Conservation (phyloP, 2,329 filamentous ascomycete genomes). For the Xylaria polymorpha region DNA sequence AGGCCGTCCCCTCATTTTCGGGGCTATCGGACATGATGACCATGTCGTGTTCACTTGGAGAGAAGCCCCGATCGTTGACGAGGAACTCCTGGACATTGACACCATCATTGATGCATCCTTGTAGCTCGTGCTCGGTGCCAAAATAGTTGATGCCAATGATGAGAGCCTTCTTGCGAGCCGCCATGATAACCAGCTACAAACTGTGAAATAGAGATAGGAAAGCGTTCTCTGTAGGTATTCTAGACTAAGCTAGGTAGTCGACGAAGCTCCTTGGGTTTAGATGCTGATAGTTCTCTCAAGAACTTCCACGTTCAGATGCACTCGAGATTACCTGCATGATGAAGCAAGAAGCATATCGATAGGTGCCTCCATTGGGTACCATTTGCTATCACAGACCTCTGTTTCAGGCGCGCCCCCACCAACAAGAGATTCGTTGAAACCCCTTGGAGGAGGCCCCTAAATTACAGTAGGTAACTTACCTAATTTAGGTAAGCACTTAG, state of each 20-base stretch:
- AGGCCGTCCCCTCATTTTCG: conserved; percentile 50
- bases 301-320: too few relatives aligned
- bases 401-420: too few relatives aligned
- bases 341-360: neutral
- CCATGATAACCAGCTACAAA: conserved; percentile 37
- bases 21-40: conserved; percentile 49
- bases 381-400: neutral
- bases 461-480: neutral
- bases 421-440: neutral
- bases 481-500: neutral
- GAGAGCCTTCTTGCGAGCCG: conserved; percentile 51
- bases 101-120: conserved; percentile 45
- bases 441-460: neutral
- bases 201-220: neutral
- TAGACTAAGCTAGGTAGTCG: too few relatives aligned
- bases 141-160: conserved; percentile 49
- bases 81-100: conserved; percentile 54
- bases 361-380: neutral
- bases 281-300: too few relatives aligned
- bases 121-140: conserved; percentile 40
- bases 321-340: too few relatives aligned
- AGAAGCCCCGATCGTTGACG: conserved; percentile 53
- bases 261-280: too few relatives aligned
- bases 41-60: conserved; percentile 49
- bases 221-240: too few relatives aligned